These are phyloP conservation scores for Fusarium sp. DNA, from an alignment of 2,329 filamentous ascomycete species.

Conservation along the genomic window DNA sequence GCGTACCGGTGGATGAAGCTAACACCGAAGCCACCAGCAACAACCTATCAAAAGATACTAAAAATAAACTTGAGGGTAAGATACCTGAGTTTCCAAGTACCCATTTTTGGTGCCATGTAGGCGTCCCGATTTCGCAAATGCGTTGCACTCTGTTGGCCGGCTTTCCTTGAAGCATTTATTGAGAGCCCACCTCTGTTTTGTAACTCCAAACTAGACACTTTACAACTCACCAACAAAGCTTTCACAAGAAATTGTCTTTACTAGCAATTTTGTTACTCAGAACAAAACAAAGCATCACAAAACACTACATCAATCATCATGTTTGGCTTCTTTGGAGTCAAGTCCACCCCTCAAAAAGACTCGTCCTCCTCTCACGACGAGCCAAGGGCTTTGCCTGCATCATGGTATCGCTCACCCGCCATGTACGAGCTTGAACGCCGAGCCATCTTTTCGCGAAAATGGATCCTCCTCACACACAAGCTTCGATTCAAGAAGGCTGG, in stretches of 20 bases:
- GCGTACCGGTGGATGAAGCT: neutral
- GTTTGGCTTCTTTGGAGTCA: slow-evolving; percentile 6
- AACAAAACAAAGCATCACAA: neutral
- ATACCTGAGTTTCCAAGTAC: neutral
- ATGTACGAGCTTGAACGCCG: slow-evolving; percentile 5
- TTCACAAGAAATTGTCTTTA: neutral
- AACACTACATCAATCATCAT: neutral
- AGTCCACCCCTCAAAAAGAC: neutral
- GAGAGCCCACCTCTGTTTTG: neutral
- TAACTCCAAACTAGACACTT: neutral
- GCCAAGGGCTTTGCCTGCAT: neutral
- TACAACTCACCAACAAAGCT: neutral
- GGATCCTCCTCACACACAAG: neutral
- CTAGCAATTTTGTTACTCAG: neutral
- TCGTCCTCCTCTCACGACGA: neutral
- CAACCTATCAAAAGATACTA: neutral
- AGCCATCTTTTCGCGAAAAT: neutral
- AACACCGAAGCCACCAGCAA: neutral
- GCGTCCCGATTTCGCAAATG: neutral
- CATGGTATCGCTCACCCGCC: neutral
- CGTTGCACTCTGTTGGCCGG: neutral
- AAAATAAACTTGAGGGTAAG: neutral
- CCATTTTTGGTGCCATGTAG: neutral
- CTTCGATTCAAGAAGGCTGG: neutral
- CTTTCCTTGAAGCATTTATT: neutral